Conservation (phyloP, 768 basidiomycete genomes). For the Phlebiopsis gigantea region DNA sequence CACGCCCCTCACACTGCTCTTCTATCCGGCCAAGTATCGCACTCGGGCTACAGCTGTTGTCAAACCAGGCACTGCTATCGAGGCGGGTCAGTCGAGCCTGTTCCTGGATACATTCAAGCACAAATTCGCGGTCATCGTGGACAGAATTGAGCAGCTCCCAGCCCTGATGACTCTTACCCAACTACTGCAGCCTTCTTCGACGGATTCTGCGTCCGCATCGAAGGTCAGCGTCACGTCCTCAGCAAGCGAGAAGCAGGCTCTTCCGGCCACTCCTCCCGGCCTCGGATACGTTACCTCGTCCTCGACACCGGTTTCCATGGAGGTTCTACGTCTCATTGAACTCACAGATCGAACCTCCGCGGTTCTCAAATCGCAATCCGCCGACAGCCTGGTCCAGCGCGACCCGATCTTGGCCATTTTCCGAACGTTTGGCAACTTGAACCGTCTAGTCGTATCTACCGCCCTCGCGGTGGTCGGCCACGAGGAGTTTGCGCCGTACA, state of each 20-base stretch:
- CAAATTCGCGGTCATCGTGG: slow-evolving; percentile 69
- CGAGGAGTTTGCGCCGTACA: slow-evolving; percentile 64
- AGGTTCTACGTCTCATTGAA: slow-evolving; percentile 86
- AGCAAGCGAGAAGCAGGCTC: slow-evolving; percentile 27
- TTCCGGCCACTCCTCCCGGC: background rate
- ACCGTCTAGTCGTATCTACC: slow-evolving; percentile 58
- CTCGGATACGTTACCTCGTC: slow-evolving; percentile 10
- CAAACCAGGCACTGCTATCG: background rate
- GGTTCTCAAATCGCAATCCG: slow-evolving; percentile 75
- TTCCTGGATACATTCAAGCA: slow-evolving; percentile 41
- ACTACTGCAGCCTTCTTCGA: slow-evolving; percentile 46
- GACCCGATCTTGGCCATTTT: slow-evolving; percentile 73
- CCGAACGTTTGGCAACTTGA: slow-evolving; percentile 72
- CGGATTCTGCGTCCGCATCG: background rate
- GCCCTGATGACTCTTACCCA: slow-evolving; percentile 79
- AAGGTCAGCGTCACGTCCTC: background rate
- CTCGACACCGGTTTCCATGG: slow-evolving; percentile 37
- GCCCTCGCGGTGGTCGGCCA: slow-evolving; percentile 72
- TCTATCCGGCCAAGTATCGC: slow-evolving; percentile 69
- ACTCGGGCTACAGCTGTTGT: slow-evolving; percentile 23
- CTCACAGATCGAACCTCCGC: slow-evolving; percentile 85
- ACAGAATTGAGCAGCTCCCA: slow-evolving; percentile 76
- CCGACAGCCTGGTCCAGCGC: slow-evolving; percentile 60
- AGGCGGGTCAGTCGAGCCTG: slow-evolving; percentile 1
- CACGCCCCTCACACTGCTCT: slow-evolving; percentile 71